Base-by-base conservation (phyloP, 148 eudicot species). In the Bassia scoparia region DNA sequence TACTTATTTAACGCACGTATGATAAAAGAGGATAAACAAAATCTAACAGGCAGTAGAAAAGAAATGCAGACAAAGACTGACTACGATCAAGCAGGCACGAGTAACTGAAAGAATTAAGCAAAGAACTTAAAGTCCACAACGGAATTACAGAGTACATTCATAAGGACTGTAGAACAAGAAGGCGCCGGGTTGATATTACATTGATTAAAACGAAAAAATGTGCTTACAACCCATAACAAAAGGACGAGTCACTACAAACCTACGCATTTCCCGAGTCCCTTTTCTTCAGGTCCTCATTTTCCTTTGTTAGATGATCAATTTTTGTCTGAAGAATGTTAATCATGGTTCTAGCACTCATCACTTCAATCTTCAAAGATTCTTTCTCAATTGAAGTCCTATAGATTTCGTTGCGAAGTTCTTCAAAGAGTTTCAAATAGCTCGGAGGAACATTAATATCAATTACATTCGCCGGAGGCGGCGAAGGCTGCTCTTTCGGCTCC, bases 301-400 rank as follows among this genome's bases (percentile, higher is more conserved):
- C 97, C 77, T 82, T 91, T 38, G 71, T 78, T 61, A 86, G 79
- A 46, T 83, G 87, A 50, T 95, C 97, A 27, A 88, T 71, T 55
- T 87, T 90, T 0, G 99, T 83, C 79, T 95, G 97, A 70, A 95
- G 97, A 73, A 92, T 82, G 85, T 90, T 89, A 74, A 95, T 95
- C 99, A 95, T 88, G 11, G 99, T 96, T 83, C 92, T 88, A 12
- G 99, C 92, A 63, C 99, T 87, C 99, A 95, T 95, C 78, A 92
- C 84, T 73, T 95, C 99, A 18, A 91, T 92, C 87, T 91, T 95
- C 80, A 95, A 71, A 1, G 97, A 87, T 83, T 95, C 99, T 81
- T 85, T 85, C 83, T 95, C 99, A 85, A 91, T 88, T 20, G 99
- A 95, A 59, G 93, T 89, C 76, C 86, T 87, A 30, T 92, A 87